Evolutionary conservation across 148 eudicot species (phyloP), one percentile per base, ranked within the genome.

Genomic region (Agrostemma githago): DNA sequence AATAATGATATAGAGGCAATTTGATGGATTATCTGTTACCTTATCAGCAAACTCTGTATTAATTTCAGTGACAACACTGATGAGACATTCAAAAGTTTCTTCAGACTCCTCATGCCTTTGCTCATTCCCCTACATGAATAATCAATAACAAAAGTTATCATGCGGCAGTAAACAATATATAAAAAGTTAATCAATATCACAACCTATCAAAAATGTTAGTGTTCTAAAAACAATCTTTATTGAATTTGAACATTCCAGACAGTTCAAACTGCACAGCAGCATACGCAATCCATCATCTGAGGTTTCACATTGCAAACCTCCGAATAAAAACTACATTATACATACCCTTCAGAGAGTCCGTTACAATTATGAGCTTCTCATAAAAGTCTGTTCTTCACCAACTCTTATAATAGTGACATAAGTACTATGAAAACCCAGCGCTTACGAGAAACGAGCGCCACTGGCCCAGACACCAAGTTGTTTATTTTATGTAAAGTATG

Each of bases 21-120:
- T 62, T 21, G 38, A 17, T 62, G 69, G 4, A 68, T 20, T 37
- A 39, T 61, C 65, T 40, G 70, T 68, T 72, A 88, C 97, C 93
- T 87, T 72, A 71, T 80, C 75, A 68, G 58, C 72, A 54, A 75
- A 79, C 73, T 56, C 53, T 70, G 72, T 51, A 68, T 78, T 80
- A 74, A 92, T 81, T 79, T 86, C 88, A 53, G 97, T 87, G 72
- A 95, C 89, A 63, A 88, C 83, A 76, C 90, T 87, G 68, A 89
- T 89, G 48, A 86, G 87, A 83, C 88, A 92, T 48, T 89, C 98
- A 77, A 88, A 90, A 68, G 73, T 34, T 48, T 79, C 89, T 66
- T 73, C 83, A 41, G 78, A 70, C 17, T 77, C 73, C 83, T 75
- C 85, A 16, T 68, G 69, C 60, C 81, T 82, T 46, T 51, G 85